phyloP scores from a whole-genome alignment of 192 early-diverging fungal genomes.

The Gigaspora rosea region DNA sequence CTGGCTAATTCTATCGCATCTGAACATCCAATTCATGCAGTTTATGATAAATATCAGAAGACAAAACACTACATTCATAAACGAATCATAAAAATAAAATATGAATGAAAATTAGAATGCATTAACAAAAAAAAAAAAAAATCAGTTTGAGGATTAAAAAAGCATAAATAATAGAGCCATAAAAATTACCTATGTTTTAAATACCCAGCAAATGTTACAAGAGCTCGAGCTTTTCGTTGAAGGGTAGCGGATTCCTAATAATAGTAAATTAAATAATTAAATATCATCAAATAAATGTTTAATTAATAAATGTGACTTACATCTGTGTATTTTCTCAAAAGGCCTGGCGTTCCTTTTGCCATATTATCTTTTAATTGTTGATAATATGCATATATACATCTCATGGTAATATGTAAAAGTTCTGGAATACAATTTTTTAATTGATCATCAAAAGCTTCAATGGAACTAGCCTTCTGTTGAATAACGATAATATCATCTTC shows the following conservation, averaged over 20 bases:
- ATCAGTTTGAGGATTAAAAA: no score
- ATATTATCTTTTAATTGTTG: constrained; percentile 48
- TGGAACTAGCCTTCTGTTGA: constrained; percentile 65
- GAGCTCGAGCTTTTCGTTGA: constrained; percentile 7
- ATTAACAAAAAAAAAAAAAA: no score
- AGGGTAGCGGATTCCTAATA: background rate
- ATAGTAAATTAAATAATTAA: background rate
- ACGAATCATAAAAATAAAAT: no score
- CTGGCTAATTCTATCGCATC: no score
- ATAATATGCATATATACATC: constrained; percentile 62
- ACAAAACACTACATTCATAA: no score
- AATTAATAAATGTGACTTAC: constrained; percentile 7
- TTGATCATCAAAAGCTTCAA: constrained; percentile 62
- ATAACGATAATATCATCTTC: constrained; percentile 58
- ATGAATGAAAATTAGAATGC: no score
- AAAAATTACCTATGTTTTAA: constrained; percentile 15
- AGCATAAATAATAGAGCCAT: no score
- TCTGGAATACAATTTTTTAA: constrained; percentile 78
- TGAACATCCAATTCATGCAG: no score
- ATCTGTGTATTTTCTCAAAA: background rate
- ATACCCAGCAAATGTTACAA: constrained; percentile 25
- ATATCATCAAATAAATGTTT: background rate
- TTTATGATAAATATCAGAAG: no score
- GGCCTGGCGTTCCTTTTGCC: background rate
- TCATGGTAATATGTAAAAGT: constrained; percentile 74